Percentiles rank a stretch among this genome's conserved stretches.
These are phyloP conservation scores for Ceratocystis ficicola DNA, from an alignment of 2,329 filamentous ascomycete species.

Conservation along the genomic window DNA sequence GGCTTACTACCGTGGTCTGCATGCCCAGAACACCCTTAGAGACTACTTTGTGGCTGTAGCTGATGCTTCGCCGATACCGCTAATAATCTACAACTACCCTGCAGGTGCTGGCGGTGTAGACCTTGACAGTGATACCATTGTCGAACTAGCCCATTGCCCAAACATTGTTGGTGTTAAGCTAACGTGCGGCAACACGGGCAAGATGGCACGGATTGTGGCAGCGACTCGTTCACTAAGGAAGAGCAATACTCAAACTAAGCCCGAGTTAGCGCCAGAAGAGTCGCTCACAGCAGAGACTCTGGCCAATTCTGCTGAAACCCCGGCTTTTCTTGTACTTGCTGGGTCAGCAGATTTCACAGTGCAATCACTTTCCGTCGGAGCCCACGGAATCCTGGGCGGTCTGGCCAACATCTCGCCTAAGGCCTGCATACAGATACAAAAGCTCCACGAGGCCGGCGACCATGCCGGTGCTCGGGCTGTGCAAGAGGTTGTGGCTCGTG, in stretches of 20 bases:
- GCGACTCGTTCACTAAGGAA: constrained; percentile 29
- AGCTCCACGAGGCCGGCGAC: constrained; percentile 29
- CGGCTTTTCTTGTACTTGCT: constrained; percentile 33
- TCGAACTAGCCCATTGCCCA: constrained; percentile 38
- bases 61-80: constrained; percentile 44
- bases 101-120: constrained; percentile 45
- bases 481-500: constrained; percentile 34
- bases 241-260: background rate
- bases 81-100: constrained; percentile 54
- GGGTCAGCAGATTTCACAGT: constrained; percentile 36
- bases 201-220: constrained; percentile 40
- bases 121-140: constrained; percentile 45
- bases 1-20: constrained; percentile 59
- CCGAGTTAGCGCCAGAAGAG: background rate
- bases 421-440: constrained; percentile 30
- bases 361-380: constrained; percentile 32
- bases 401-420: constrained; percentile 33
- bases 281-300: background rate
- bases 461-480: constrained; percentile 30
- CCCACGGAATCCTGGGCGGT: constrained; percentile 33
- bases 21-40: constrained; percentile 39
- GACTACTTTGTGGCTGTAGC: constrained; percentile 52
- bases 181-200: constrained; percentile 53
- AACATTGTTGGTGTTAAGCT: constrained; percentile 54
- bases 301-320: constrained; percentile 15